These are phyloP conservation scores for Acanthamoeba sp. DNA, from an alignment of 208 protist genomes.

Conservation along the genomic window DNA sequence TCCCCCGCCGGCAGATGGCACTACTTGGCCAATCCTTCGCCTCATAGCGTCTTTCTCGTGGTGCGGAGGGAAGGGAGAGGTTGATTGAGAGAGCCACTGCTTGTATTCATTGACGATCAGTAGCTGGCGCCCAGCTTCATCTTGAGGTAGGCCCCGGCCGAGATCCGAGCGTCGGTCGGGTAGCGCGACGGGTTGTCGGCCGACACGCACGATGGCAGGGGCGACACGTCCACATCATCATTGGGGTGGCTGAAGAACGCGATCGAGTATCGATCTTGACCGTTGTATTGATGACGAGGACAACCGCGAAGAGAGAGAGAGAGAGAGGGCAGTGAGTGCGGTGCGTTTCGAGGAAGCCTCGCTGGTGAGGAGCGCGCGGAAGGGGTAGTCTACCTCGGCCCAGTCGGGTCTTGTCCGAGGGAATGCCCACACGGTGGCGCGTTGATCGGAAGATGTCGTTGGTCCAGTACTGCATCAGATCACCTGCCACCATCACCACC, in stretches of 20 bases:
- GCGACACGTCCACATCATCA: constrained; percentile 45
- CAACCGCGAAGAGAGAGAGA: not conserved
- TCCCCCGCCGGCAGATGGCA: too few relatives aligned
- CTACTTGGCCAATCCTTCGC: too few relatives aligned
- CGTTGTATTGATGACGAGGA: not conserved
- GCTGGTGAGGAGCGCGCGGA: not conserved
- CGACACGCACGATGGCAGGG: constrained; percentile 19
- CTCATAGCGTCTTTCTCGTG: too few relatives aligned
- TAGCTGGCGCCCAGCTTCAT: constrained; percentile 27
- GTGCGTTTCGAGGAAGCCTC: not conserved
- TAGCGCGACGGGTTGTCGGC: not conserved
- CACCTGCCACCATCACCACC: not conserved
- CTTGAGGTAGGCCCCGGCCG: constrained; percentile 12
- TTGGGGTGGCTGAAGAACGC: constrained; percentile 62
- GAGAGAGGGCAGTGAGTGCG: too few relatives aligned
- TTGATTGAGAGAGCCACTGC: too few relatives aligned
- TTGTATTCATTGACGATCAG: not conserved
- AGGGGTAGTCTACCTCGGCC: not conserved
- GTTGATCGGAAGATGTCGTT: constrained; percentile 44
- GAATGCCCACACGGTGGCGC: constrained; percentile 13
- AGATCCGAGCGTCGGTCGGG: not conserved
- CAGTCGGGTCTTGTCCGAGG: not conserved
- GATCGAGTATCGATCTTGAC: constrained; percentile 49
- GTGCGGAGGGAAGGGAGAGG: too few relatives aligned
- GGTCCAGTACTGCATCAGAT: constrained; percentile 48